Conservation (phyloP, 306 rosid genomes). For the Hippophae tibetana region DNA sequence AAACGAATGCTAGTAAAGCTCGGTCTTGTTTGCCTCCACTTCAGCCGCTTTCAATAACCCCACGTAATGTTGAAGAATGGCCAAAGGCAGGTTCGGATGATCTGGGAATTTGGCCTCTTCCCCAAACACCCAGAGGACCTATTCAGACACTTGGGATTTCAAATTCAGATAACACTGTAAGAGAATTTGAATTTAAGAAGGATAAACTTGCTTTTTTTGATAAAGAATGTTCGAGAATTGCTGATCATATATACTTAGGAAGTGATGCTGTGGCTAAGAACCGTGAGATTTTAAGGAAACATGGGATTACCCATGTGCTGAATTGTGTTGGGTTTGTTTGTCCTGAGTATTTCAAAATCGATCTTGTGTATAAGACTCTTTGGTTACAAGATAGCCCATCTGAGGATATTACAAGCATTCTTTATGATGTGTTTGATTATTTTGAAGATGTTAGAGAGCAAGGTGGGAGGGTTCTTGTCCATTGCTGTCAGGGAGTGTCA, state of each 20-base stretch:
- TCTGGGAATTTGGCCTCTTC: constrained; percentile 76
- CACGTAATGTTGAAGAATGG: constrained; percentile 55
- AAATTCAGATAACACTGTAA: constrained; percentile 28
- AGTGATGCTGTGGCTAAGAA: constrained; percentile 95
- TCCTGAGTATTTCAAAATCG: constrained; percentile 80
- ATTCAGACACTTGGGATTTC: constrained; percentile 17
- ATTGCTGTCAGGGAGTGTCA: constrained; percentile 90
- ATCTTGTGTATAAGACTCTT: constrained; percentile 82
- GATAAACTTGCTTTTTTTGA: constrained; percentile 74
- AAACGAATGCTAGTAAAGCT: constrained; percentile 27
- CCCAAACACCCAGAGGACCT: constrained; percentile 66
- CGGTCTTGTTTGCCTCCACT: constrained; percentile 64
- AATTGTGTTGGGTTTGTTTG: constrained; percentile 93
- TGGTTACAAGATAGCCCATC: constrained; percentile 86
- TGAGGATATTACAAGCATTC: constrained; percentile 81
- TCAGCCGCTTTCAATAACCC: constrained; percentile 66
- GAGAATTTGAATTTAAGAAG: constrained; percentile 61
- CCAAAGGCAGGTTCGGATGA: constrained; percentile 88
- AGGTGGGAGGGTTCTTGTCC: constrained; percentile 81
- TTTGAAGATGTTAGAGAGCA: constrained; percentile 82
- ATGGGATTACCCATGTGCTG: constrained; percentile 79
- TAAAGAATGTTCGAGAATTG: constrained; percentile 79
- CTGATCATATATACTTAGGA: constrained; percentile 79
- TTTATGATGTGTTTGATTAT: constrained; percentile 90
- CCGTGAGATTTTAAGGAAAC: constrained; percentile 53